Conservation (phyloP, 768 basidiomycete genomes). For the Leucocoprinus sp. region DNA sequence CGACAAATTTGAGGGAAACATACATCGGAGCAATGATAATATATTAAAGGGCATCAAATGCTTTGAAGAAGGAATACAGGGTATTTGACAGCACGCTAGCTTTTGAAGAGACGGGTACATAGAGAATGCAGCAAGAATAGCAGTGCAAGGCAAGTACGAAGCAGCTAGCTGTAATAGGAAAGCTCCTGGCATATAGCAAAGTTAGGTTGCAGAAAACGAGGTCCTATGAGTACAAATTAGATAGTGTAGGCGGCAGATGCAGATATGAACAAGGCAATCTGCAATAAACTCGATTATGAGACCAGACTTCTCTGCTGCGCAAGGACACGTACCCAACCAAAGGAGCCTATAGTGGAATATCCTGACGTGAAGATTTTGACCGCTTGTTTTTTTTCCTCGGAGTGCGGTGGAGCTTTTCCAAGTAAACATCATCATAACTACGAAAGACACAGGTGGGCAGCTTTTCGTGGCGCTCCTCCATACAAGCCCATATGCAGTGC, state of each 20-base stretch:
- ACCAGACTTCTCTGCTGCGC: constrained; percentile 1
- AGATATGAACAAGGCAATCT: no score
- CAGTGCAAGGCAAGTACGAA: constrained; percentile 1
- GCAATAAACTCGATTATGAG: no score
- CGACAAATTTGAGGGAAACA: not conserved
- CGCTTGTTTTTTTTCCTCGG: constrained; percentile 27
- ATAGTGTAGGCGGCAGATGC: no score
- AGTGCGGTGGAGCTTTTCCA: constrained; percentile 36
- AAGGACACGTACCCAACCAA: not conserved
- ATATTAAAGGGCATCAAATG: no score
- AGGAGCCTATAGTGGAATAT: not conserved
- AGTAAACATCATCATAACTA: constrained; percentile 54
- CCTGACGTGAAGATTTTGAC: constrained; percentile 11
- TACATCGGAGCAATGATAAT: no score
- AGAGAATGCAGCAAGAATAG: constrained; percentile 3
- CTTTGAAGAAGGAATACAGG: not conserved
- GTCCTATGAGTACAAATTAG: no score
- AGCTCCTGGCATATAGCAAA: no score
- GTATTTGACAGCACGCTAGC: not conserved
- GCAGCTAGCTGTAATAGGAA: no score
- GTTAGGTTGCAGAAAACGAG: no score
- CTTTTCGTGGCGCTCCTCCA: constrained; percentile 40
- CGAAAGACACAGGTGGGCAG: constrained; percentile 39
- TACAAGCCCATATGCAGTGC: constrained; percentile 61
- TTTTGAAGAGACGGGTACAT: not conserved